Base-by-base conservation (phyloP, 495 filamentous ascomycete genomes). In the Talaromyces nanjingensis region DNA sequence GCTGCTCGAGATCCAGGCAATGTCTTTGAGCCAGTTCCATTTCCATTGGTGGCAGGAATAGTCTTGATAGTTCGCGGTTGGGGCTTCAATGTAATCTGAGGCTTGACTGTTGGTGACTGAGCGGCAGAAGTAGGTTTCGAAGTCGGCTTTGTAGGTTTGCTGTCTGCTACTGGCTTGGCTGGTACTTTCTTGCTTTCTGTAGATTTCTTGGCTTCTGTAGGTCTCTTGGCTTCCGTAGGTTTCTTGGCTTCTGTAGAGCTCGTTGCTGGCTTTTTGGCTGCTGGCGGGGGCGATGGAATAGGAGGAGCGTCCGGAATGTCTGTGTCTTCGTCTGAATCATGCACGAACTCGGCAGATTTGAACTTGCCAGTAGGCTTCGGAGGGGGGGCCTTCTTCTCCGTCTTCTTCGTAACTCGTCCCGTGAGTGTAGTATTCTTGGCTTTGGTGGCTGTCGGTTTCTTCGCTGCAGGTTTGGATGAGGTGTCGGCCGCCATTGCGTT, bases 311-410 rank as follows among this genome's bases (percentile, higher is more conserved):
- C 77, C n/a, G 73, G 73, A 70, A 81, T 76, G 42, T 84, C 84
- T 29, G 74, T 74, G 63, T 90, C 88, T 18, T 90, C 89, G 67
- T 91, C 88, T 0, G 91, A 93, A 65, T 91, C 86, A 54, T 86
- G 77, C 16, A 96, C 84, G 64, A 87, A 88, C 74, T 93, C 89
- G 5, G 86, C 83, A 1, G 91, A 96, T 63, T 89, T 87, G 68
- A 83, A 77, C 65, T 85, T 85, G 66, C 65, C 73, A 37, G 81
- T 74, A 11, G 68, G 34, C 57, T 82, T 77, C 11, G 69, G 62
- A 0, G 68, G 68, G 6, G 79, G 66, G 68, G 83, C 82, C 70
- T 87, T 89, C 59, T 73, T 74, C 31, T 73, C 73, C 6, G 78
- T 70, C 65, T 80, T 83, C 68, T 83, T 85, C 34, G 76, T 83